phyloP scores from a whole-genome alignment of 805 yeast species.

The Wickerhamomyces alni region DNA sequence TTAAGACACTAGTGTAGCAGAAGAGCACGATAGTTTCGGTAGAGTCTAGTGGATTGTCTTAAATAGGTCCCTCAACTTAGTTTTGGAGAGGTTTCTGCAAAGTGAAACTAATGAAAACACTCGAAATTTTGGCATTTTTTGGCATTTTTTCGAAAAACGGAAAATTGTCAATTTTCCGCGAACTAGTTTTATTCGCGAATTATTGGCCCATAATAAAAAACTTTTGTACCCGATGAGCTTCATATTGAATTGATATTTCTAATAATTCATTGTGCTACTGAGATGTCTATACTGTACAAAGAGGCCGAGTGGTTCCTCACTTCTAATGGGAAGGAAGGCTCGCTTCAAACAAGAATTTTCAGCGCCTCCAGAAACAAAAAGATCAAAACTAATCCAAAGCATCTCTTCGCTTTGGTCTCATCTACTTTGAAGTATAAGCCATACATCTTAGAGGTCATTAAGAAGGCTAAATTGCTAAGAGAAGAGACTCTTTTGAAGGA shows the following conservation, averaged over 20 bases:
- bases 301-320: constrained; percentile 28
- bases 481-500: constrained; percentile 47
- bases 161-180: no score
- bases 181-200: no score
- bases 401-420: constrained; percentile 75
- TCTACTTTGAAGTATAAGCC: constrained; percentile 72
- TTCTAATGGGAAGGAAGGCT: constrained; percentile 39
- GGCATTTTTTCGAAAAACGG: no score
- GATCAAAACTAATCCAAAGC: constrained; percentile 69
- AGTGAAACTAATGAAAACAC: no score
- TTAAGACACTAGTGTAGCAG: no score
- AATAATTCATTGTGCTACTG: constrained; percentile 2
- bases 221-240: no score
- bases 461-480: constrained; percentile 59
- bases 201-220: no score
- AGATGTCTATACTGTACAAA: constrained; percentile 29
- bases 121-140: no score
- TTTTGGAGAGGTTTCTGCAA: no score
- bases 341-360: constrained; percentile 48
- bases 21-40: no score
- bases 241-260: neutral
- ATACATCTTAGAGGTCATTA: constrained; percentile 55
- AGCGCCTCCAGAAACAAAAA: constrained; percentile 40
- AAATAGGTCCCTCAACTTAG: no score
- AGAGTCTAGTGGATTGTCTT: no score